A percentile compares a stretch with the other conserved stretches of the same genome.
Conservation (phyloP, 768 basidiomycete species). For the Xerocomus potaroensis region DNA sequence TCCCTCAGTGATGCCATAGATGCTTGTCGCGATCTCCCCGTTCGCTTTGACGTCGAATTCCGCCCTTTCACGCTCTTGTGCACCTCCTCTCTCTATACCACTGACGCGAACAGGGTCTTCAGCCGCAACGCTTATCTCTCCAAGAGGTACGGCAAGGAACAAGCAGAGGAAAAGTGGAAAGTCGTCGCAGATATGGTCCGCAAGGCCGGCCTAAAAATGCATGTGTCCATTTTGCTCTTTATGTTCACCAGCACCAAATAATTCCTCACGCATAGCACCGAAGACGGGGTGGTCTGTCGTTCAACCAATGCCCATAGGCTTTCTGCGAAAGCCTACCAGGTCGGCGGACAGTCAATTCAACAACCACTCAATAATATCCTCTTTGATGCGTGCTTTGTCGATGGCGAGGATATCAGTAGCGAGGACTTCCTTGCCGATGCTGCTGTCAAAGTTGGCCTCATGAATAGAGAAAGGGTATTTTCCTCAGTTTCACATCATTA, state of each 20-base stretch:
- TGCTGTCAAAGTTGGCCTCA: conserved; percentile 39
- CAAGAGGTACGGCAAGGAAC: conserved; percentile 27
- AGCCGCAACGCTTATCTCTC: conserved; percentile 21
- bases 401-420: conserved; percentile 37
- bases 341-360: conserved; percentile 40
- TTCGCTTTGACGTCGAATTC: conserved; percentile 34
- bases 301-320: conserved; percentile 44
- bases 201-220: conserved; percentile 27
- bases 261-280: conserved; percentile 23
- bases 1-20: conserved; percentile 35
- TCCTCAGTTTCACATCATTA: not conserved
- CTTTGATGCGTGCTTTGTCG: conserved; percentile 39
- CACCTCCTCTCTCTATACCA: conserved; percentile 11
- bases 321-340: conserved; percentile 39
- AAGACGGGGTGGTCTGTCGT: conserved; percentile 37
- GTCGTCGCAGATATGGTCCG: conserved; percentile 26
- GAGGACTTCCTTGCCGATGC: conserved; percentile 32
- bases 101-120: conserved; percentile 17
- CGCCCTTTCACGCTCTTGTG: conserved; percentile 32
- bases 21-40: conserved; percentile 29
- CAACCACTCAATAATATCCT: conserved; percentile 32
- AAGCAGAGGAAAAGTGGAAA: conserved; percentile 26
- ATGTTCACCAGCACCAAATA: not conserved
- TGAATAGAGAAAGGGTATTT: conserved; percentile 36
- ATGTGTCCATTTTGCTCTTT: not conserved